Percentiles rank a stretch among this genome's conserved stretches.
phyloP scores from a whole-genome alignment of 805 yeast genomes.

The Lachancea thermotolerans region DNA sequence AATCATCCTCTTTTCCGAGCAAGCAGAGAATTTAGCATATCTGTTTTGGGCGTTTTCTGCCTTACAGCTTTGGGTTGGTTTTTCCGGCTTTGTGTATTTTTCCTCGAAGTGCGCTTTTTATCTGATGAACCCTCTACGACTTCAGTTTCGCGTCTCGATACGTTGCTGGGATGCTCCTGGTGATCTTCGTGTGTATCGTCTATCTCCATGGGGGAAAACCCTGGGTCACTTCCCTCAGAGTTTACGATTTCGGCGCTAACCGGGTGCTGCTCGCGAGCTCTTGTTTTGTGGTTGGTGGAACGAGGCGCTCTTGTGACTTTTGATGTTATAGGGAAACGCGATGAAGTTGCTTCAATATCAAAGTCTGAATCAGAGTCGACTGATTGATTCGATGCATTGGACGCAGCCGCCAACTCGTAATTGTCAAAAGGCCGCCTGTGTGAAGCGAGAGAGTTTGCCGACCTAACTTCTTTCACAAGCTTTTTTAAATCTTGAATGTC shows the following conservation, averaged over 20 bases:
- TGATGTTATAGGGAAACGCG: no score
- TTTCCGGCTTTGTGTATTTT: background rate
- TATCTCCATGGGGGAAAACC: constrained; percentile 12
- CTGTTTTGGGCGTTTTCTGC: constrained; percentile 28
- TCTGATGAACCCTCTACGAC: background rate
- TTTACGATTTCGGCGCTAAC: background rate
- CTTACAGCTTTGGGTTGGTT: constrained; percentile 5
- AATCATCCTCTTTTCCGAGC: constrained; percentile 19
- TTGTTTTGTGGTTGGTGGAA: background rate
- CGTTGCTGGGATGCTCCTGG: no score
- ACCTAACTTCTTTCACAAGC: constrained; percentile 38
- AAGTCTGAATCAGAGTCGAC: background rate
- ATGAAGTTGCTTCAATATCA: background rate
- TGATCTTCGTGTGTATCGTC: background rate
- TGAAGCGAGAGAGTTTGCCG: constrained; percentile 21
- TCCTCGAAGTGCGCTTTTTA: background rate
- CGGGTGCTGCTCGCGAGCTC: background rate
- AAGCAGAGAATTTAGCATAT: constrained; percentile 22
- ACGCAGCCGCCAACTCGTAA: constrained; percentile 5
- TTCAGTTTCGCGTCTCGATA: background rate
- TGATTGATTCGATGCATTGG: background rate
- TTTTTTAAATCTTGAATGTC: constrained; percentile 37
- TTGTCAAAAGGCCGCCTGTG: constrained; percentile 2
- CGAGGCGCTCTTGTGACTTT: background rate
- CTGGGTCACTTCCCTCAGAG: constrained; percentile 11